Base-by-base conservation (phyloP, 164 flowering plant genomes). In the Taxillus chinensis region DNA sequence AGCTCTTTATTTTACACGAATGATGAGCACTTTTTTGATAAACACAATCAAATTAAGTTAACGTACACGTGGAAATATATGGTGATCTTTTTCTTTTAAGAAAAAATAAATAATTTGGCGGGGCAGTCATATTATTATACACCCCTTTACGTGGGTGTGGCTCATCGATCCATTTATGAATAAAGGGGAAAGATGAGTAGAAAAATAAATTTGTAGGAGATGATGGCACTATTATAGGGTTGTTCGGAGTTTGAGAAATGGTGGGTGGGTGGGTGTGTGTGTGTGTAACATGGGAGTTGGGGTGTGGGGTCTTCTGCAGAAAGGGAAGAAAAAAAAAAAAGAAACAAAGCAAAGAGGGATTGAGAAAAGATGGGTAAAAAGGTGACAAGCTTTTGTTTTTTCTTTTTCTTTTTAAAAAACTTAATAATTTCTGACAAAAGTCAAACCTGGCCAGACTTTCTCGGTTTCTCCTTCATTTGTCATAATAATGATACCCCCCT, bases 371-470 rank as follows among this genome's bases (percentile, higher is more conserved):
- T 57, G 62, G 70, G 61, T 52, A 70, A 56, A 80, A 82, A 82
- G 83, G 80, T 62, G 45, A 76, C 57, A 58, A 62, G 68, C 84
- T 75, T 82, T 84, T 79, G 69, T 72, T 5, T 68, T 27, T 27
- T 27, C 27, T 27, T 27, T 27, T 27, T 2, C 27, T 27, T 27
- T 27, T 27, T 27, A 27, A 27, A 27, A 27, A 27, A 27, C 27
- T 27, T 27, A 27, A 27, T 27, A 27, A 27, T 27, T 27, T 27
- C 68, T 68, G 70, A 67, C 59, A 77, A 74, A 78, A 73, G 84
- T 81, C 87, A 81, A 81, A 72, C 74, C 73, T 74, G 66, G 74
- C 78, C 27, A 27, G 27, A 27, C 27, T 27, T 27, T 27, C 27
- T 27, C 27, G 27, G 27, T 27, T 27, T 27, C 79, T 67, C 66